phyloP scores from a whole-genome alignment of 139 green algal genomes.

The Coelastrella sp. region DNA sequence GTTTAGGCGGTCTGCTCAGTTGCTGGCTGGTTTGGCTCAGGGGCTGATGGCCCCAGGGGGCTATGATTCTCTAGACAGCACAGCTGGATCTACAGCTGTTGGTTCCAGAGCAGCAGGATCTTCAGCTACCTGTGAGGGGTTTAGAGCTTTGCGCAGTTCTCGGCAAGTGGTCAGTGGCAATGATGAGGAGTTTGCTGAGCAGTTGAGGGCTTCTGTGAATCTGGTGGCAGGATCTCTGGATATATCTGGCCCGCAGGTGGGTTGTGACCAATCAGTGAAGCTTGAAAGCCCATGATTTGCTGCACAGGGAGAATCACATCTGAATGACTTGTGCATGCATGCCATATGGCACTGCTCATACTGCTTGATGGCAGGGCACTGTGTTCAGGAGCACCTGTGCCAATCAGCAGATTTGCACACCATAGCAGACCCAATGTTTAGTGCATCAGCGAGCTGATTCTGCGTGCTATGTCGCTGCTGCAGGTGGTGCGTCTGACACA shows the following conservation, averaged over 20 bases:
- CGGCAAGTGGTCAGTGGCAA: not conserved
- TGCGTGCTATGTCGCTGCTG: too few species aligned
- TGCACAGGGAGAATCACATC: too few species aligned
- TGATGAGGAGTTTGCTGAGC: not conserved
- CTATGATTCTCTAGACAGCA: constrained; percentile 15
- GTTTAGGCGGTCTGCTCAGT: not conserved
- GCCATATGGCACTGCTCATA: too few species aligned
- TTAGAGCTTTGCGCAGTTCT: not conserved
- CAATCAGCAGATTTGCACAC: too few species aligned
- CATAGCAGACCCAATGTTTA: too few species aligned
- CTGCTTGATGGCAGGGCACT: too few species aligned
- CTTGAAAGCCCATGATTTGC: too few species aligned
- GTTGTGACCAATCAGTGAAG: not conserved
- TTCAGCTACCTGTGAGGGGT: not conserved
- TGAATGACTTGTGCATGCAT: too few species aligned
- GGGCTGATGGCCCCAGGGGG: not conserved
- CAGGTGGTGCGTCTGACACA: constrained; percentile 17
- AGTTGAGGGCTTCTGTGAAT: not conserved
- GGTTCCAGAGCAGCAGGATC: not conserved
- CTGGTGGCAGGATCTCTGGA: constrained; percentile 8
- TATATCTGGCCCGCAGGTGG: constrained; percentile 9
- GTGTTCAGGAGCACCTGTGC: too few species aligned
- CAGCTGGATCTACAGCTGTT: constrained; percentile 6
- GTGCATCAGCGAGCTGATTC: too few species aligned
- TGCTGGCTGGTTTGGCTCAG: constrained; percentile 9